phyloP scores from a whole-genome alignment of 176 grass and related monocot species.

The Saccharum officinarum region DNA sequence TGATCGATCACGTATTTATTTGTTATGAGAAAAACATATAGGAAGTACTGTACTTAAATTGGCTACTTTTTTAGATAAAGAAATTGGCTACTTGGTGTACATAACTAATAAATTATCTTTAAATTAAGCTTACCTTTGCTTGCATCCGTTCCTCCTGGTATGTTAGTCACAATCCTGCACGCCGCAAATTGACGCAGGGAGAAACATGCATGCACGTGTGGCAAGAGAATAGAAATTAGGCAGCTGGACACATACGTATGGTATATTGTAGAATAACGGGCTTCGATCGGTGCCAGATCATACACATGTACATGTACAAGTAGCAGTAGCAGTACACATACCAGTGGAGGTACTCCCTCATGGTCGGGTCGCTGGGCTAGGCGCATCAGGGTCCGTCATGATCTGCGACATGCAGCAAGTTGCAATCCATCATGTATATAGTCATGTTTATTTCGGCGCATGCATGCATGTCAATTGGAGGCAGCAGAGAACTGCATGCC shows the following conservation, averaged over 20 bases:
- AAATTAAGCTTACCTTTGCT: slow-evolving; percentile 40
- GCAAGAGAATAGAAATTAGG: background rate
- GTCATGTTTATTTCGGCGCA: background rate
- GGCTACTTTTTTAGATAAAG: too few relatives aligned
- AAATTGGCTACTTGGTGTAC: too few relatives aligned
- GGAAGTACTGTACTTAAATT: too few relatives aligned
- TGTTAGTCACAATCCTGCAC: slow-evolving; percentile 67
- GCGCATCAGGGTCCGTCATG: slow-evolving; percentile 91
- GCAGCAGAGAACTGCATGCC: too few relatives aligned
- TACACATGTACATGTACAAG: too few relatives aligned
- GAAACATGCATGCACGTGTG: background rate
- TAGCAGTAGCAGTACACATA: too few relatives aligned
- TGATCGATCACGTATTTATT: too few relatives aligned
- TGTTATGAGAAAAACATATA: too few relatives aligned
- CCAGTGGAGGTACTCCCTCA: slow-evolving; percentile 83
- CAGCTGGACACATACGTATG: background rate
- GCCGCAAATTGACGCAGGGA: background rate
- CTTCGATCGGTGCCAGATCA: background rate
- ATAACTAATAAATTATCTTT: too few relatives aligned
- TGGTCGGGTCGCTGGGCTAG: slow-evolving; percentile 75
- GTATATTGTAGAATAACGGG: too few relatives aligned
- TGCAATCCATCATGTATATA: background rate
- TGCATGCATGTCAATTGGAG: background rate
- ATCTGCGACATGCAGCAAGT: slow-evolving; percentile 37
- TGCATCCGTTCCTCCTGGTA: slow-evolving; percentile 72